Evolutionary conservation across 2,329 filamentous ascomycete species (phyloP).

Genomic region (Fusarium humuli): DNA sequence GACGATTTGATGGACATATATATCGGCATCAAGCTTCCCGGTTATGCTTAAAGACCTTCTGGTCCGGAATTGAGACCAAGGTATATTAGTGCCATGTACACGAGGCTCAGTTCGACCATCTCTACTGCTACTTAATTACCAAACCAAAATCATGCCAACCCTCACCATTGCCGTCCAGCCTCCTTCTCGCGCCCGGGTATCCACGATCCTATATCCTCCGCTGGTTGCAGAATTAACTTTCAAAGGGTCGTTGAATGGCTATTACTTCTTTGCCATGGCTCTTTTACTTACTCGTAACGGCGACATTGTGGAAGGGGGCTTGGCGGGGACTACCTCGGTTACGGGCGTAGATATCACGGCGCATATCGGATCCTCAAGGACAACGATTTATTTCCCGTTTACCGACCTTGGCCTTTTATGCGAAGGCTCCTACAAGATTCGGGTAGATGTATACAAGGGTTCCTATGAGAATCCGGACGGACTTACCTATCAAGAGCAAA

Average conservation of each 20-base stretch:
- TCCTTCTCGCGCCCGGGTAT: constrained; percentile 32
- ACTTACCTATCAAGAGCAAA: constrained; percentile 29
- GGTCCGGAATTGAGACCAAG: not conserved
- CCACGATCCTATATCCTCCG: constrained; percentile 39
- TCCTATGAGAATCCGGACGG: constrained; percentile 17
- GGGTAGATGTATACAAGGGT: constrained; percentile 47
- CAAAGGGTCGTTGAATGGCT: constrained; percentile 1
- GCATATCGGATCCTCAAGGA: constrained; percentile 2
- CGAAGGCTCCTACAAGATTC: constrained; percentile 44
- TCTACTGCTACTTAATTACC: not conserved
- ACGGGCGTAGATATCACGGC: constrained; percentile 33
- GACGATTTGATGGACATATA: not conserved
- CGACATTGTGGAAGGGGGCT: constrained; percentile 37
- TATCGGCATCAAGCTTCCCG: not conserved
- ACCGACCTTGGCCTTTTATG: constrained; percentile 39
- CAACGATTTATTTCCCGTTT: constrained; percentile 44
- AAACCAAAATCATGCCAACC: constrained; percentile 21
- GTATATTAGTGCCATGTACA: constrained; percentile 17
- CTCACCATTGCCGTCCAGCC: constrained; percentile 44
- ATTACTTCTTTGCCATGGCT: constrained; percentile 47
- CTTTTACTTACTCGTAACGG: constrained; percentile 38
- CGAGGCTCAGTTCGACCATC: not conserved
- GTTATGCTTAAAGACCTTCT: constrained; percentile 13
- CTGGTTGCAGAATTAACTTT: constrained; percentile 36
- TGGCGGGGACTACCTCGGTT: constrained; percentile 27